These are phyloP conservation scores for Colletotrichum tamarilloi DNA, from an alignment of 2,329 filamentous ascomycete species.

Conservation along the genomic window DNA sequence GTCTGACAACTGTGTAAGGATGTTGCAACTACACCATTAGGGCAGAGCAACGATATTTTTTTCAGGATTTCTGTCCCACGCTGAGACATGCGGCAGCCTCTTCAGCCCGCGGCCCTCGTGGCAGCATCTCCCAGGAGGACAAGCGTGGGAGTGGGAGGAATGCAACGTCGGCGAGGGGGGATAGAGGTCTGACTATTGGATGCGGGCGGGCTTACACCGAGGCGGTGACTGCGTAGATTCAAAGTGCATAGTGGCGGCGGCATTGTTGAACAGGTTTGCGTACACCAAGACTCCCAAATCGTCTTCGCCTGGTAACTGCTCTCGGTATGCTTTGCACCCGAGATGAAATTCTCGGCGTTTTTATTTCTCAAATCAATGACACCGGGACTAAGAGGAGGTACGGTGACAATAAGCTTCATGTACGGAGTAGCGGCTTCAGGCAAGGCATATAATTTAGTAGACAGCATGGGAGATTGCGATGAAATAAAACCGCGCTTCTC, in stretches of 20 bases:
- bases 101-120: constrained; percentile 27
- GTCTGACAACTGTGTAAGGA: neutral
- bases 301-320: neutral
- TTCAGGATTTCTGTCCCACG: neutral
- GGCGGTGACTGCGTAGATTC: neutral
- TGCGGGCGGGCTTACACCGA: constrained; percentile 14
- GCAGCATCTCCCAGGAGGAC: constrained; percentile 19
- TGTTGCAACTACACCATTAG: neutral
- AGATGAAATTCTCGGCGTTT: neutral
- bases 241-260: neutral
- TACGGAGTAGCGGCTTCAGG: neutral
- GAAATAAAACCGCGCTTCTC: neutral
- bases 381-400: neutral
- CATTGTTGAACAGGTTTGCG: neutral
- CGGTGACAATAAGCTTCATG: neutral
- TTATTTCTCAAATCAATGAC: neutral
- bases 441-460: neutral
- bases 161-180: constrained; percentile 8
- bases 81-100: constrained; percentile 32
- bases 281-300: neutral
- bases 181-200: neutral
- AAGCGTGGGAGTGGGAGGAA: neutral
- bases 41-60: neutral
- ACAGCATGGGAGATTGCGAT: too few species aligned
- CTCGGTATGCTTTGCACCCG: neutral